Evolutionary conservation across 331 rosid species (phyloP).

Genomic region (Acacia concinna): DNA sequence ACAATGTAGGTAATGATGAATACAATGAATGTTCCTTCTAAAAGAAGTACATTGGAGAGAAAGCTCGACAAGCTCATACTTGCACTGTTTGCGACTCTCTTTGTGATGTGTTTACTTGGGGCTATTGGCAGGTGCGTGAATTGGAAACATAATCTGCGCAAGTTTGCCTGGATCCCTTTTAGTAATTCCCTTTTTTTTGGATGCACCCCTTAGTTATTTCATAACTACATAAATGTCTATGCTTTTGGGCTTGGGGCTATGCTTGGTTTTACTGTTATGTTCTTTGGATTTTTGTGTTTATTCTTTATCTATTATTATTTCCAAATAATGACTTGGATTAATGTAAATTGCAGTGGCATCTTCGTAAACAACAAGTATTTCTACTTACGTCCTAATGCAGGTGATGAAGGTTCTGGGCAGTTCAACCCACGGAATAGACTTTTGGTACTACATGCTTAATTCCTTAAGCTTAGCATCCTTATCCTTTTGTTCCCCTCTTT

Average conservation of each 20-base stretch:
- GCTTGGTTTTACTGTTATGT: not conserved
- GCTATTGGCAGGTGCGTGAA: constrained; percentile 79
- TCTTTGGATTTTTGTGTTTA: not conserved
- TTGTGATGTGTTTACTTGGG: constrained; percentile 86
- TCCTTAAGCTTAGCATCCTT: constrained; percentile 20
- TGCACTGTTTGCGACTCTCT: constrained; percentile 71
- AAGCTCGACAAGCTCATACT: constrained; percentile 97
- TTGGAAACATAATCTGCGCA: constrained; percentile 14
- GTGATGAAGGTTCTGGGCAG: constrained; percentile 60
- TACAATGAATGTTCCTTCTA: constrained; percentile 97
- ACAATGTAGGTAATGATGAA: constrained; percentile 96
- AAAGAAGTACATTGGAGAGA: constrained; percentile 95
- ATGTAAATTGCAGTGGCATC: constrained; percentile 63
- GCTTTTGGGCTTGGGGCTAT: not conserved
- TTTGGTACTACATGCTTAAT: constrained; percentile 56
- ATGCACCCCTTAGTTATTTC: not conserved
- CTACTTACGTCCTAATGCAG: constrained; percentile 67
- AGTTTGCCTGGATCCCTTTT: constrained; percentile 22
- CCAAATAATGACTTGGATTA: constrained; percentile 36
- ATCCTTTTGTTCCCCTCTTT: constrained; percentile 20
- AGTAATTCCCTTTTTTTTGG: not conserved
- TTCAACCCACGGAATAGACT: constrained; percentile 80
- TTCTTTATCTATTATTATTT: not conserved
- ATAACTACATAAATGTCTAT: not conserved
- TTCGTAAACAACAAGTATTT: constrained; percentile 73